These are phyloP conservation scores for Penicillium concentricum DNA, from an alignment of 2,329 filamentous ascomycete species.

Conservation along the genomic window DNA sequence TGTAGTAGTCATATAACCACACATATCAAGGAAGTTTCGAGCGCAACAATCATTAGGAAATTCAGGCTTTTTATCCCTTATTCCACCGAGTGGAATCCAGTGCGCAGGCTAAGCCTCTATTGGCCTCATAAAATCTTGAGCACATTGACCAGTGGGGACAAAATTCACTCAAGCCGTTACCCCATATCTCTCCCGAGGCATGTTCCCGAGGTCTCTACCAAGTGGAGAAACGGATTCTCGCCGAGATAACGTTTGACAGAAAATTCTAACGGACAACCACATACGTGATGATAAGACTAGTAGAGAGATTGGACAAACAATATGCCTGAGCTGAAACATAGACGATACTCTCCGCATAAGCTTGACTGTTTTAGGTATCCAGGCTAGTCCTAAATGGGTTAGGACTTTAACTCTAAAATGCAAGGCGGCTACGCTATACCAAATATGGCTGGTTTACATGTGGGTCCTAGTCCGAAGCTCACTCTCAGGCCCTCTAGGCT, in stretches of 20 bases:
- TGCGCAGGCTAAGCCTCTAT: not conserved
- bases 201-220: not conserved
- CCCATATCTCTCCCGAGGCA: not conserved
- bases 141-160: not conserved
- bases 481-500: not conserved
- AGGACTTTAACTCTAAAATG: constrained; percentile 4
- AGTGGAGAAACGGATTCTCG: not conserved
- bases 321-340: not conserved
- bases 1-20: not conserved
- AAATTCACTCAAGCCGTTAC: not conserved
- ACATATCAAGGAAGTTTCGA: not conserved
- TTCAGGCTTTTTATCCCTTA: not conserved
- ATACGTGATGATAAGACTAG: not conserved
- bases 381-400: not conserved
- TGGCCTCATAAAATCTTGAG: not conserved
- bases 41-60: not conserved
- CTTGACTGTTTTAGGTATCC: not conserved
- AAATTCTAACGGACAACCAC: not conserved
- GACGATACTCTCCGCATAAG: not conserved
- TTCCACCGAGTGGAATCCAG: not conserved
- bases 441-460: not conserved
- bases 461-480: not conserved
- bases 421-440: constrained; percentile 13
- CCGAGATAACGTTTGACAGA: not conserved
- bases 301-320: not conserved